Evolutionary conservation across 2,329 filamentous ascomycete species (phyloP).

Genomic region (Epicoccum nigrum): DNA sequence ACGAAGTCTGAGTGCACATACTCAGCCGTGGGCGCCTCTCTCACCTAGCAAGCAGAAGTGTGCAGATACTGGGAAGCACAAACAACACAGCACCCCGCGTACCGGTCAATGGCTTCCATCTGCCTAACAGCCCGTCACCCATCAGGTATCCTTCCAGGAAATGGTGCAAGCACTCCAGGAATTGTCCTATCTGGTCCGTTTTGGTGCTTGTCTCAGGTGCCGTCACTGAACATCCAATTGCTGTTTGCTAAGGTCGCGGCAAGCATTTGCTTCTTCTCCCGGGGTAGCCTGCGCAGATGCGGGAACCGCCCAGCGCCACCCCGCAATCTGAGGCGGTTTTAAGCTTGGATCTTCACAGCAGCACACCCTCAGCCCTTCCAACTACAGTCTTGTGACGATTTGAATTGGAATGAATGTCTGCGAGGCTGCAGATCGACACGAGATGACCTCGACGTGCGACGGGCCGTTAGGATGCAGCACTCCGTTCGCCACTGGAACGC

Average conservation of each 20-base stretch:
- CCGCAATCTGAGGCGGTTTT: slow-evolving; percentile 8
- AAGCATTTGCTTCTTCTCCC: slow-evolving; percentile 4
- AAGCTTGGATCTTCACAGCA: background rate
- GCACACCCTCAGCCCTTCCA: slow-evolving; percentile 7
- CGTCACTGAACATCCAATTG: slow-evolving; percentile 3
- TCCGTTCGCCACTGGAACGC: slow-evolving; percentile 36
- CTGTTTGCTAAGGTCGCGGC: background rate
- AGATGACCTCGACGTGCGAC: slow-evolving; percentile 37
- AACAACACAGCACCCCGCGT: background rate
- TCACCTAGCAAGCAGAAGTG: no score
- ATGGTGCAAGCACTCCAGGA: slow-evolving; percentile 1
- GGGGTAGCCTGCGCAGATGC: background rate
- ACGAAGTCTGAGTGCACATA: no score
- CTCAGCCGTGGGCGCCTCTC: no score
- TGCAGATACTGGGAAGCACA: no score
- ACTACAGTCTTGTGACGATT: slow-evolving; percentile 3
- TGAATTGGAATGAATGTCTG: slow-evolving; percentile 14
- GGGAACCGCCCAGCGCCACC: slow-evolving; percentile 7
- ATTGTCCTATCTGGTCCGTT: background rate
- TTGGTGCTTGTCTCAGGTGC: background rate
- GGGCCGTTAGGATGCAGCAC: slow-evolving; percentile 31
- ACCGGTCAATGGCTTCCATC: background rate
- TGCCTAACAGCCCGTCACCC: background rate
- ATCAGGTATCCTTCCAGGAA: slow-evolving; percentile 8
- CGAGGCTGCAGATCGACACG: slow-evolving; percentile 28